These are phyloP conservation scores for Kickxella alabastrina DNA, from an alignment of 192 early-diverging fungal species.

Conservation along the genomic window DNA sequence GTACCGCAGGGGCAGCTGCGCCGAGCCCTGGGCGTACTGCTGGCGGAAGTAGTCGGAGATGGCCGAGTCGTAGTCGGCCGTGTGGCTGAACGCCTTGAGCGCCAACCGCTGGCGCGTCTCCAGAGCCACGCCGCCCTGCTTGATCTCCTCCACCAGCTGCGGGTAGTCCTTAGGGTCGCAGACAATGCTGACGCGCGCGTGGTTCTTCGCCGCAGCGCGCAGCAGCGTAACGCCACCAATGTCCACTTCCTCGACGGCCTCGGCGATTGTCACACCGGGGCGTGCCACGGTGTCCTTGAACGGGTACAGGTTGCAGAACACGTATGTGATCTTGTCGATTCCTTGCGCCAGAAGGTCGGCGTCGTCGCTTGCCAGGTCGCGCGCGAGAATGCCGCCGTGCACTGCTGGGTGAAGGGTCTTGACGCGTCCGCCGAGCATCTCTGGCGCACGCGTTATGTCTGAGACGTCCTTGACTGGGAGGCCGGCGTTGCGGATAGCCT, in stretches of 20 bases:
- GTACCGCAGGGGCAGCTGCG: constrained; percentile 85
- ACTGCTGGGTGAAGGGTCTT: constrained; percentile 99
- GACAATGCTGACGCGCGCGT: constrained; percentile 86
- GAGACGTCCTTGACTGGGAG: constrained; percentile 92
- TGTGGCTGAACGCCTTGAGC: constrained; percentile 95
- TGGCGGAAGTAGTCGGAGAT: constrained; percentile 94
- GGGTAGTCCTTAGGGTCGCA: constrained; percentile 92
- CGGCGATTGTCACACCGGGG: constrained; percentile 80
- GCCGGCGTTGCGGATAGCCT: constrained; percentile 82
- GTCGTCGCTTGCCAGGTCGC: constrained; percentile 77
- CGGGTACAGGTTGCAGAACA: constrained; percentile 98
- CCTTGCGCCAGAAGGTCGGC: constrained; percentile 80
- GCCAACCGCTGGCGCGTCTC: constrained; percentile 75
- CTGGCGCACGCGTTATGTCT: constrained; percentile 95
- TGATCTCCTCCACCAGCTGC: constrained; percentile 71
- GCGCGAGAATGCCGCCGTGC: constrained; percentile 95
- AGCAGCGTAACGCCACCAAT: constrained; percentile 98
- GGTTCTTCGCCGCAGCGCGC: constrained; percentile 99
- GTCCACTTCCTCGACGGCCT: constrained; percentile 98
- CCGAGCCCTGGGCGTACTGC: constrained; percentile 76
- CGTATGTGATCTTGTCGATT: constrained; percentile 92
- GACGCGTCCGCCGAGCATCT: constrained; percentile 98
- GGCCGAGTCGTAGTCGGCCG: constrained; percentile 91
- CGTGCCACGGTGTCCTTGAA: constrained; percentile 93
- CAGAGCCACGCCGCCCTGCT: constrained; percentile 61